Evolutionary conservation across 805 yeast species (phyloP).

Genomic region (Myxozyma sirexii): DNA sequence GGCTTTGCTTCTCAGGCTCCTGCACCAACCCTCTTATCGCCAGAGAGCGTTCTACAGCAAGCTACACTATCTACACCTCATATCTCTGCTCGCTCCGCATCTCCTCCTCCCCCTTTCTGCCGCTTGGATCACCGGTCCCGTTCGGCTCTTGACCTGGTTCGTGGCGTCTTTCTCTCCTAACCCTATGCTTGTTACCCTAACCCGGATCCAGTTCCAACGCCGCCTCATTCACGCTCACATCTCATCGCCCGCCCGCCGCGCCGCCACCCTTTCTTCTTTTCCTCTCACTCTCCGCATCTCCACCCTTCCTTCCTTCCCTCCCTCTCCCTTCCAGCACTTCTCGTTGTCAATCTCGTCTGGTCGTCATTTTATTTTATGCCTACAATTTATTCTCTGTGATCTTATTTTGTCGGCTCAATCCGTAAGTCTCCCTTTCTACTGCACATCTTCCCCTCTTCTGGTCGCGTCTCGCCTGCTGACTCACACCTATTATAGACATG

Average conservation of each 20-base stretch:
- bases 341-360: background rate
- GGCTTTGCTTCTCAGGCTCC: too few species aligned
- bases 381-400: background rate
- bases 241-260: constrained; percentile 20
- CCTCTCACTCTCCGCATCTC: constrained; percentile 1
- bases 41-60: too few species aligned
- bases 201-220: constrained; percentile 7
- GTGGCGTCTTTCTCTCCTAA: background rate
- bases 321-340: background rate
- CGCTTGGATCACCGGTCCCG: background rate
- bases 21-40: too few species aligned
- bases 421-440: background rate
- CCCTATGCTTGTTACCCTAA: constrained; percentile 12
- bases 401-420: background rate
- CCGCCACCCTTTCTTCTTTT: constrained; percentile 6
- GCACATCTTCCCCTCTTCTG: background rate
- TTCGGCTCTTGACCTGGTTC: background rate
- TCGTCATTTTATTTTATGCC: background rate
- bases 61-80: background rate
- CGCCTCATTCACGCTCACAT: constrained; percentile 8
- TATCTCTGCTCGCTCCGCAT: background rate
- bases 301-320: constrained; percentile 6
- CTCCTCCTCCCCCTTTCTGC: background rate
- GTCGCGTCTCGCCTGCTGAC: constrained; percentile 4
- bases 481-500: constrained; percentile 3